A percentile compares a stretch with the other conserved stretches of the same genome.
Conservation (phyloP, 306 rosid genomes). For the Dalbergia cultrata region DNA sequence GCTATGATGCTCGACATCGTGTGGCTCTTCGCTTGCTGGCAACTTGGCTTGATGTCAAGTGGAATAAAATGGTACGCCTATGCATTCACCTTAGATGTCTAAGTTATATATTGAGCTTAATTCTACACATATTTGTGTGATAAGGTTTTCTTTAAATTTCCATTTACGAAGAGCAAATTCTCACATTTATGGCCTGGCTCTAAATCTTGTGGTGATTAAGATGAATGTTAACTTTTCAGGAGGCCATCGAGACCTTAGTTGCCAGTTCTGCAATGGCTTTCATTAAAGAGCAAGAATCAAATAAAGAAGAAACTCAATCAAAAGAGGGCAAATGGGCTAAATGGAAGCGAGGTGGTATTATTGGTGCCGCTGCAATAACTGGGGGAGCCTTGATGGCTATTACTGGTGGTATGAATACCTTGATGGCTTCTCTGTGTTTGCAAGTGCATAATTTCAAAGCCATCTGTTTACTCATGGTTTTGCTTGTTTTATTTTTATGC, state of each 20-base stretch:
- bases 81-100: slow-evolving; percentile 29
- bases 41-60: slow-evolving; percentile 90
- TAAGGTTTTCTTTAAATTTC: slow-evolving; percentile 12
- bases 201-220: slow-evolving; percentile 44
- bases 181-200: slow-evolving; percentile 29
- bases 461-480: slow-evolving; percentile 26
- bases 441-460: slow-evolving; percentile 13
- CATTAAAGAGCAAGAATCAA: slow-evolving; percentile 63
- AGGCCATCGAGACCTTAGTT: slow-evolving; percentile 89
- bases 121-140: not conserved
- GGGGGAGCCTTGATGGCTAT: slow-evolving; percentile 94
- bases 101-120: slow-evolving; percentile 38
- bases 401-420: slow-evolving; percentile 84
- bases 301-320: slow-evolving; percentile 61
- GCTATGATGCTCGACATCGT: slow-evolving; percentile 92
- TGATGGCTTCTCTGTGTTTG: slow-evolving; percentile 36
- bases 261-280: slow-evolving; percentile 94
- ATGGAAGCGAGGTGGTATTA: slow-evolving; percentile 93
- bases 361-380: slow-evolving; percentile 95
- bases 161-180: not conserved
- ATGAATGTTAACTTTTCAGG: slow-evolving; percentile 63
- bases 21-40: slow-evolving; percentile 81
- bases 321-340: slow-evolving; percentile 72
- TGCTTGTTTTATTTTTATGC: slow-evolving; percentile 41
- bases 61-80: slow-evolving; percentile 73